These are phyloP conservation scores for Trichoderma guizhouense DNA, from an alignment of 2,329 filamentous ascomycete genomes.

Conservation along the genomic window DNA sequence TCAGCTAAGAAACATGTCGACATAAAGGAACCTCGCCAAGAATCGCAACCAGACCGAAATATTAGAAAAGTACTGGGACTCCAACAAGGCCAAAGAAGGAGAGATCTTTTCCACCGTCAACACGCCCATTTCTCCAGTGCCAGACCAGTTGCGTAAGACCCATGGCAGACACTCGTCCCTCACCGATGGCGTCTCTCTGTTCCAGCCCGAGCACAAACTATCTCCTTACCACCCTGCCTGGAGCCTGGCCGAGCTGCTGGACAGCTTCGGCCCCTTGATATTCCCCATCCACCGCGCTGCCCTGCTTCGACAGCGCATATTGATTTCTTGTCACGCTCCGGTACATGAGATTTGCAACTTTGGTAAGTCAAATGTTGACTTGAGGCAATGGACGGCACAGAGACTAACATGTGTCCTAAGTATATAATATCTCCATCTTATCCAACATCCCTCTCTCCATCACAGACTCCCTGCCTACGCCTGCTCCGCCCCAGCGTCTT, in stretches of 20 bases:
- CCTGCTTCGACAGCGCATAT: constrained; percentile 78
- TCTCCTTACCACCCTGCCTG: constrained; percentile 81
- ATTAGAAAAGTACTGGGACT: constrained; percentile 79
- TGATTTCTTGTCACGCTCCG: constrained; percentile 82
- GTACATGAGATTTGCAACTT: constrained; percentile 85
- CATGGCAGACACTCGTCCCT: constrained; percentile 56
- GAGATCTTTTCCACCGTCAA: constrained; percentile 34
- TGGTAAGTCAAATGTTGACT: constrained; percentile 51
- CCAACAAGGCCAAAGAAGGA: constrained; percentile 39
- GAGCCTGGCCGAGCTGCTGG: constrained; percentile 72
- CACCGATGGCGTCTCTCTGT: constrained; percentile 58
- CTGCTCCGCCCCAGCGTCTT: constrained; percentile 61
- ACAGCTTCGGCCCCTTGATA: constrained; percentile 83
- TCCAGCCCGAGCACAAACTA: constrained; percentile 62
- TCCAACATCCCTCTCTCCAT: constrained; percentile 80
- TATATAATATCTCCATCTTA: constrained; percentile 91
- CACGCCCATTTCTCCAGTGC: constrained; percentile 35
- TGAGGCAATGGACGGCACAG: not conserved
- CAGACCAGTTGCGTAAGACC: constrained; percentile 33
- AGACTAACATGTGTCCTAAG: constrained; percentile 44
- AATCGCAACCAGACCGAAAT: constrained; percentile 60
- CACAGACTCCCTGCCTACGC: constrained; percentile 63
- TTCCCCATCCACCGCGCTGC: constrained; percentile 90
- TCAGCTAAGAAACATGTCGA: constrained; percentile 23
- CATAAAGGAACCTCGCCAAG: constrained; percentile 55